Conservation (phyloP, 2,329 filamentous ascomycete genomes). For the Pseudocercospora fijiensis region DNA sequence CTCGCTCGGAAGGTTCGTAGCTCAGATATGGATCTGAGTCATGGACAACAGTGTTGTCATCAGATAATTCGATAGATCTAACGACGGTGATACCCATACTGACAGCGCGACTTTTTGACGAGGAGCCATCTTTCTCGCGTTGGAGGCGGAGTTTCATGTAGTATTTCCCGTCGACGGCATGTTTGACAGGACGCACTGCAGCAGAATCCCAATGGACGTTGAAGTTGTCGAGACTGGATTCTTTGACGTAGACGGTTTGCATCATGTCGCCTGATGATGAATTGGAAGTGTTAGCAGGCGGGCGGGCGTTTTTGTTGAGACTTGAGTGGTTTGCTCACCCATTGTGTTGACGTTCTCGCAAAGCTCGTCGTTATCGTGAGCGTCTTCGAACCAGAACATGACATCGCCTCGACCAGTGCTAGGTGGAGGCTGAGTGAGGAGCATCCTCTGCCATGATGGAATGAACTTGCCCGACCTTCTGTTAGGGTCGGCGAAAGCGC, state of each 20-base stretch:
- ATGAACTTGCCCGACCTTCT: conserved; percentile 9
- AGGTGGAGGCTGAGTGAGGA: conserved; percentile 22
- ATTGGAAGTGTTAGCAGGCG: not conserved
- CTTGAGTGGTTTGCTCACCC: not conserved
- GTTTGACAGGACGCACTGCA: conserved; percentile 20
- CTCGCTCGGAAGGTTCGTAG: not conserved
- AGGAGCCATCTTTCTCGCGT: conserved; percentile 15
- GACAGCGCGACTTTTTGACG: not conserved
- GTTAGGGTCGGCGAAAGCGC: conserved; percentile 15
- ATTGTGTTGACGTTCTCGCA: conserved; percentile 22
- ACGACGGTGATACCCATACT: not conserved
- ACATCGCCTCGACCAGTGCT: conserved; percentile 21
- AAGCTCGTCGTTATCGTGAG: conserved; percentile 21
- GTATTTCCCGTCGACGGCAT: conserved; percentile 22
- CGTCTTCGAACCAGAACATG: conserved; percentile 27
- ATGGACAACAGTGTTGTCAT: not conserved
- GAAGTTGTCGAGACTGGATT: conserved; percentile 9
- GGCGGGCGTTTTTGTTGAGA: not conserved
- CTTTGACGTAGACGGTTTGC: conserved; percentile 22
- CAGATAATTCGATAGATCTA: not conserved
- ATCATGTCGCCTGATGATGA: conserved; percentile 14
- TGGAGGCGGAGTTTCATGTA: conserved; percentile 17
- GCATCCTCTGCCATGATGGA: conserved; percentile 26
- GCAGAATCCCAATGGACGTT: conserved; percentile 19
- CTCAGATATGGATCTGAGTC: not conserved